These are phyloP conservation scores for Ceraceosorus guamensis DNA, from an alignment of 1,284 basidiomycete species.

Conservation along the genomic window DNA sequence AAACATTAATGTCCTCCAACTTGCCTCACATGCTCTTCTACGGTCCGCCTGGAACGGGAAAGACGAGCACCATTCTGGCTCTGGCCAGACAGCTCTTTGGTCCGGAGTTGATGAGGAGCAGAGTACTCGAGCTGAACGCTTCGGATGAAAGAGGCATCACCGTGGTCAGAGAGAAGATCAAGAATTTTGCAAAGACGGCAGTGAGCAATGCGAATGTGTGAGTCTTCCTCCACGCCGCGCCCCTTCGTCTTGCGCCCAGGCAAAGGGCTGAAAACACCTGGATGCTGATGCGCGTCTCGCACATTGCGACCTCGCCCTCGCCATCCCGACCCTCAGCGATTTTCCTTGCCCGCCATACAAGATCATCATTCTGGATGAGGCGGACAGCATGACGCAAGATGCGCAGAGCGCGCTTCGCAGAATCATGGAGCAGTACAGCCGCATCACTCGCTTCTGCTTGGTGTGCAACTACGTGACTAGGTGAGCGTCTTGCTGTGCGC, in stretches of 20 bases:
- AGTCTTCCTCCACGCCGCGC: not conserved
- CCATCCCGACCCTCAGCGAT: slow-evolving; percentile 8
- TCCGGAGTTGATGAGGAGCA: slow-evolving; percentile 84
- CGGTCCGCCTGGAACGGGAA: slow-evolving; percentile 95
- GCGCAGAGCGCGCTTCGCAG: slow-evolving; percentile 89
- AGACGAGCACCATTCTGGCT: slow-evolving; percentile 96
- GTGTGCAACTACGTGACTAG: slow-evolving; percentile 99
- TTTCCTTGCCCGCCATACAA: slow-evolving; percentile 98
- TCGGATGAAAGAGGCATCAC: slow-evolving; percentile 96
- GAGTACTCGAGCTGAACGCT: slow-evolving; percentile 96
- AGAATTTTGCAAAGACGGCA: slow-evolving; percentile 76
- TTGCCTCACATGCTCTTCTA: slow-evolving; percentile 99
- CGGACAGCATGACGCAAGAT: slow-evolving; percentile 99
- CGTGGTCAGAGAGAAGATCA: slow-evolving; percentile 97
- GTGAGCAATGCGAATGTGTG: slow-evolving; percentile 44
- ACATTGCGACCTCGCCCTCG: not conserved
- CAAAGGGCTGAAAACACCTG: not conserved
- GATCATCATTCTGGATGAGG: slow-evolving; percentile 97
- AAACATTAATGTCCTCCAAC: slow-evolving; percentile 85
- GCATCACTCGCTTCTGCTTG: slow-evolving; percentile 94
- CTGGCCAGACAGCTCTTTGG: slow-evolving; percentile 90
- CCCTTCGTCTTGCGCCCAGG: not conserved
- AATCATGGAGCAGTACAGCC: slow-evolving; percentile 97
- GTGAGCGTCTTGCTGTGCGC: slow-evolving; percentile 52
- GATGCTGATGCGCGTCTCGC: slow-evolving; percentile 1